phyloP scores from a whole-genome alignment of 768 basidiomycete genomes.

The Suillus paluster region DNA sequence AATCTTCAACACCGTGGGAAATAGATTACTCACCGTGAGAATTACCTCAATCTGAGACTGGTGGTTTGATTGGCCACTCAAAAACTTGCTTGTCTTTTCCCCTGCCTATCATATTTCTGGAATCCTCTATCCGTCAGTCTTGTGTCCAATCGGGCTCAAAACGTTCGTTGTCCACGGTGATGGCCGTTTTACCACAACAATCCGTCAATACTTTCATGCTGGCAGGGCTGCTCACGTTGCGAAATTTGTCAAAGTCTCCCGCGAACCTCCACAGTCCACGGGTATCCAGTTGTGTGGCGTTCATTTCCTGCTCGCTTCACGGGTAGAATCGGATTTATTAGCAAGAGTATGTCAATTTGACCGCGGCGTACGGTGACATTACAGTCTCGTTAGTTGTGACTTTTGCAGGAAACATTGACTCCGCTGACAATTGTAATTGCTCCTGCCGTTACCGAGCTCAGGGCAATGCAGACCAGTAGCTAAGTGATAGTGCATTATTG shows the following conservation, averaged over 20 bases:
- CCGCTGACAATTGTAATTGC: background rate
- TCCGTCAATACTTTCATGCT: background rate
- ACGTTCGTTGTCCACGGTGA: background rate
- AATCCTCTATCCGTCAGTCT: background rate
- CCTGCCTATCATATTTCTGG: background rate
- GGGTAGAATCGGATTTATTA: background rate
- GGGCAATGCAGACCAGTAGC: background rate
- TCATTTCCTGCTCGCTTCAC: background rate
- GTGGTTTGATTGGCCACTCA: background rate
- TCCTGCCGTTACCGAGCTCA: background rate
- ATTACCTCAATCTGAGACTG: background rate
- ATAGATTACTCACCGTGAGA: slow-evolving; percentile 3
- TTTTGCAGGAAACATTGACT: background rate
- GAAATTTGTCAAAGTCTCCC: background rate
- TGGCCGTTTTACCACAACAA: background rate
- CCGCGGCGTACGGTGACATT: background rate
- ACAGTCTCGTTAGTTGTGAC: background rate
- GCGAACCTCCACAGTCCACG: background rate
- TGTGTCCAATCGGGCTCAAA: background rate
- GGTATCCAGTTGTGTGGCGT: background rate
- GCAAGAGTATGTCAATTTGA: no score
- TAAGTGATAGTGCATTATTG: background rate
- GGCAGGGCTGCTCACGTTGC: background rate
- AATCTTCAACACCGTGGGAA: slow-evolving; percentile 9
- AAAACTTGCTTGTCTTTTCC: background rate